These are phyloP conservation scores for Yarrowia bubula DNA, from an alignment of 805 yeast genomes.

Conservation along the genomic window DNA sequence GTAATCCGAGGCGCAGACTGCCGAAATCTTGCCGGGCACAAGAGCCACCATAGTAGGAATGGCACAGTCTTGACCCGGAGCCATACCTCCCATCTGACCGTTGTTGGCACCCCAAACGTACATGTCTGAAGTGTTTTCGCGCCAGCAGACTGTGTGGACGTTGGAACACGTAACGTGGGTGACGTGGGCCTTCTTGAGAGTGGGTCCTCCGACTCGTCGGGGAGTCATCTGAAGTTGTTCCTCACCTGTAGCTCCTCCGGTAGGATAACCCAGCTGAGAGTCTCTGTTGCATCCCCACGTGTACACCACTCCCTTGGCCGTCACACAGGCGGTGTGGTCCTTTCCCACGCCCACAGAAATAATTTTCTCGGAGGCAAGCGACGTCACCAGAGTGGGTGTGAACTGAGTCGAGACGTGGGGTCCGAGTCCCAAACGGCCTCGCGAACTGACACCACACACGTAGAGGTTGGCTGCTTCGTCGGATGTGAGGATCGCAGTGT, in stretches of 20 bases:
- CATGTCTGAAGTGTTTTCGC: constrained; percentile 44
- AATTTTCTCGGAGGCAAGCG: constrained; percentile 40
- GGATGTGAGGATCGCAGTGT: constrained; percentile 58
- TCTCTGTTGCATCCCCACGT: constrained; percentile 77
- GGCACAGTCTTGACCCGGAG: constrained; percentile 43
- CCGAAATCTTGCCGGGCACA: constrained; percentile 49
- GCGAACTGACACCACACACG: constrained; percentile 63
- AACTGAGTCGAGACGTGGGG: constrained; percentile 39
- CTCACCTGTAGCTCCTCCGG: constrained; percentile 27
- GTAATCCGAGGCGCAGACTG: constrained; percentile 62
- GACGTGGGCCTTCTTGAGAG: constrained; percentile 15
- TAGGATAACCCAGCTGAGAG: constrained; percentile 62
- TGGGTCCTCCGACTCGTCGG: constrained; percentile 38
- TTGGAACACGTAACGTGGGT: constrained; percentile 49
- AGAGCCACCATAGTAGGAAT: constrained; percentile 46
- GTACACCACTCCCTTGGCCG: constrained; percentile 53
- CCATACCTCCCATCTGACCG: constrained; percentile 70
- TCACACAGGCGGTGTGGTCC: constrained; percentile 64
- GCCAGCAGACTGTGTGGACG: constrained; percentile 64
- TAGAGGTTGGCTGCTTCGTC: constrained; percentile 49
- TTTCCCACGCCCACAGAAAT: constrained; percentile 52
- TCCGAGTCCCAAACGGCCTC: constrained; percentile 71
- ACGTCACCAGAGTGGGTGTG: constrained; percentile 46
- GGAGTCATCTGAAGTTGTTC: constrained; percentile 42
- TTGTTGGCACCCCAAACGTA: constrained; percentile 75